phyloP scores from a whole-genome alignment of 345 rosid genomes.

The Populus alba region DNA sequence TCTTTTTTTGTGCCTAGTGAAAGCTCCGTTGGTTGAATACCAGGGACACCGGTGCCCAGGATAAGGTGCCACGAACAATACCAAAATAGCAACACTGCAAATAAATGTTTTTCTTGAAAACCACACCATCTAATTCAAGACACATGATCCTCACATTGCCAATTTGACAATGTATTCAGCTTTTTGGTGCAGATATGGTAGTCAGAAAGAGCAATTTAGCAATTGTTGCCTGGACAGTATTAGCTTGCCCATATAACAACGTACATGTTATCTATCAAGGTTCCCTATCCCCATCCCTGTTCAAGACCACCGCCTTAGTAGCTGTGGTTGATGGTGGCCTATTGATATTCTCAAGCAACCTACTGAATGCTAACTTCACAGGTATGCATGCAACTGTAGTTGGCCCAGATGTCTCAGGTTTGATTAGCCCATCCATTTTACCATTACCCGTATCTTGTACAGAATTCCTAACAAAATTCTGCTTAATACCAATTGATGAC shows the following conservation, averaged over 20 bases:
- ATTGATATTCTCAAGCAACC: constrained; percentile 98
- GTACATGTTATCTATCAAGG: constrained; percentile 35
- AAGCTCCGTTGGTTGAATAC: neutral
- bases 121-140: constrained; percentile 18
- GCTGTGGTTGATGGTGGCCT: constrained; percentile 78
- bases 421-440: constrained; percentile 56
- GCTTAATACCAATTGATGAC: constrained; percentile 71
- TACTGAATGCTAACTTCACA: constrained; percentile 85
- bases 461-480: constrained; percentile 35
- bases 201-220: constrained; percentile 25
- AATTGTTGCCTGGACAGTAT: constrained; percentile 28
- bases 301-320: constrained; percentile 30
- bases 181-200: neutral
- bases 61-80: neutral
- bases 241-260: constrained; percentile 19
- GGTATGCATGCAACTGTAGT: constrained; percentile 98
- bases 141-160: constrained; percentile 9
- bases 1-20: constrained; percentile 22
- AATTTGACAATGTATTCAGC: neutral
- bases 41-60: constrained; percentile 9
- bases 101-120: constrained; percentile 9
- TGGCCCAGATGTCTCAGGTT: constrained; percentile 60
- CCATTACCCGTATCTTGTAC: constrained; percentile 23
- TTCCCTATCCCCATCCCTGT: constrained; percentile 42
- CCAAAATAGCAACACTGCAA: constrained; percentile 4